Percentiles rank a stretch among this genome's conserved stretches.
Evolutionary conservation across 345 rosid genomes (phyloP).

Genomic region (Sisymbrium altissimum): DNA sequence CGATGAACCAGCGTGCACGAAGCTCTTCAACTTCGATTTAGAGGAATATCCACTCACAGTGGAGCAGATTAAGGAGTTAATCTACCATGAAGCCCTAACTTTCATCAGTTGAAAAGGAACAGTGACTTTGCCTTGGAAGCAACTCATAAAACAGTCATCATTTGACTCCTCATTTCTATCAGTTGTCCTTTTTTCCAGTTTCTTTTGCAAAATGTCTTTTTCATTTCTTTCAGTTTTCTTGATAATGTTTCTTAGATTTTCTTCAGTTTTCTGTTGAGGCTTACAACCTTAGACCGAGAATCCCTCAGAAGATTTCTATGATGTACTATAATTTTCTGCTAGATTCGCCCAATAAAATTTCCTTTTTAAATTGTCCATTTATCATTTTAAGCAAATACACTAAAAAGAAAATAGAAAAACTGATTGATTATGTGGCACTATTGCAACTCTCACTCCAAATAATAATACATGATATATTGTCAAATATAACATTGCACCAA

Average conservation of each 20-base stretch:
- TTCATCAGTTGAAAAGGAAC: conserved; percentile 37
- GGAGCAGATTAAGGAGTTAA: conserved; percentile 83
- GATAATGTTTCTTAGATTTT: background rate
- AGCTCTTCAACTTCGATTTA: conserved; percentile 68
- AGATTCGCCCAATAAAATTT: background rate
- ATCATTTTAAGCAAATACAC: background rate
- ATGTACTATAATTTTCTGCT: no score
- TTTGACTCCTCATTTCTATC: background rate
- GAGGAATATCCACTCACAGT: conserved; percentile 65
- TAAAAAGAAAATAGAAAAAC: background rate
- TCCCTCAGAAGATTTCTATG: background rate
- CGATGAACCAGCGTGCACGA: conserved; percentile 75
- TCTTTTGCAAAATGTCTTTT: background rate
- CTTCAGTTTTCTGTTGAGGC: background rate
- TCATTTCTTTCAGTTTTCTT: background rate
- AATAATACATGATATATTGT: conserved; percentile 18
- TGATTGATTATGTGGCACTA: conserved; percentile 15
- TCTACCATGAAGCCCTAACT: conserved; percentile 75
- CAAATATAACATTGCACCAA: conserved; percentile 20
- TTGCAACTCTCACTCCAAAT: conserved; percentile 24
- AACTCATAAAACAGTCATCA: background rate
- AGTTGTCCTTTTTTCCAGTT: background rate
- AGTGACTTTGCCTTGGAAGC: background rate
- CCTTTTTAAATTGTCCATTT: background rate
- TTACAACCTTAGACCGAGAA: background rate